These are phyloP conservation scores for Scleromitrula shiraiana DNA, from an alignment of 2,329 filamentous ascomycete species.

Conservation along the genomic window DNA sequence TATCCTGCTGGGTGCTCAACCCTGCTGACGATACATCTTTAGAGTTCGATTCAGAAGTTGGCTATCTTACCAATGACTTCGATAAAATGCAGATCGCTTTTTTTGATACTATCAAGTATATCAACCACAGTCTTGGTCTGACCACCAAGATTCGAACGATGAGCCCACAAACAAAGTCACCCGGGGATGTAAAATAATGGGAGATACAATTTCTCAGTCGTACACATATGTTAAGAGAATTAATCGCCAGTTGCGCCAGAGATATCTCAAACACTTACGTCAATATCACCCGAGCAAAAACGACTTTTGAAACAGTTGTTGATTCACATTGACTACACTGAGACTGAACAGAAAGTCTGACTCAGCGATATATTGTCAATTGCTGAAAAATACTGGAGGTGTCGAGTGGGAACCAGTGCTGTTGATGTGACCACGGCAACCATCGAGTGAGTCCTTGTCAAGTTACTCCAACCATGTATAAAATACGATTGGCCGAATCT, in stretches of 20 bases:
- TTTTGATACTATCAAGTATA: background rate
- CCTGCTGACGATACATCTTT: slow-evolving; percentile 15
- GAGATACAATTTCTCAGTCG: slow-evolving; percentile 12
- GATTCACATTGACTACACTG: slow-evolving; percentile 16
- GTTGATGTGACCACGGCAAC: slow-evolving; percentile 16
- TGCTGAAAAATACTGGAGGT: slow-evolving; percentile 19
- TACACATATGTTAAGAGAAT: slow-evolving; percentile 14
- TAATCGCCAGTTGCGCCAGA: background rate
- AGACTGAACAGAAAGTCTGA: slow-evolving; percentile 18
- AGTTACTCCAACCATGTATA: background rate
- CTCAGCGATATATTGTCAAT: slow-evolving; percentile 15
- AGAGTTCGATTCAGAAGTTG: slow-evolving; percentile 8
- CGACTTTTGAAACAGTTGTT: slow-evolving; percentile 19
- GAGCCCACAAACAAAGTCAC: slow-evolving; percentile 12
- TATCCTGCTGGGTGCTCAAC: slow-evolving; percentile 15
- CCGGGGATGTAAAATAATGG: slow-evolving; percentile 19
- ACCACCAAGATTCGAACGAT: background rate
- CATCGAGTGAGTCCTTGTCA: slow-evolving; percentile 22
- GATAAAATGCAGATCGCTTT: background rate
- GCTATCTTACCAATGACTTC: background rate
- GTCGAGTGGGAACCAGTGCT: slow-evolving; percentile 23
- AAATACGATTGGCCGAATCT: background rate
- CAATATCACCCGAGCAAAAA: slow-evolving; percentile 10
- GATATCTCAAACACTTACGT: background rate
- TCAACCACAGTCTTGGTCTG: background rate